Evolutionary conservation across 2,329 filamentous ascomycete genomes (phyloP).

Genomic region (Herpotrichia juniperi): DNA sequence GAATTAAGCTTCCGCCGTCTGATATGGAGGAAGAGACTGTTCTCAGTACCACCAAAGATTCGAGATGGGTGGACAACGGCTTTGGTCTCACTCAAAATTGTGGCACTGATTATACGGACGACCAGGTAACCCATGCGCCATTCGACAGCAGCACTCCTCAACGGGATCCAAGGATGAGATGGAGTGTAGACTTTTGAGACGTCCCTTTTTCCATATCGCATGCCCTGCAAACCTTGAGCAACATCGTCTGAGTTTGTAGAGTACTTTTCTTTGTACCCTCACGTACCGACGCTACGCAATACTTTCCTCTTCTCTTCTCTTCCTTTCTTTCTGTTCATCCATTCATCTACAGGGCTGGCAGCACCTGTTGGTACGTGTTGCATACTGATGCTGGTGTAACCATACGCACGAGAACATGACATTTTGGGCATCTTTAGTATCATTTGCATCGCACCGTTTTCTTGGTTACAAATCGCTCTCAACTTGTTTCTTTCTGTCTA

Average conservation of each 20-base stretch:
- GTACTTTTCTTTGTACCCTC: not conserved
- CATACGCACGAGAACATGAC: constrained; percentile 1
- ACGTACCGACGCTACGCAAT: not conserved
- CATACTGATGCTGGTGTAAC: not conserved
- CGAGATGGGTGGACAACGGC: constrained; percentile 20
- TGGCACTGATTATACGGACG: constrained; percentile 24
- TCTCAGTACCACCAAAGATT: constrained; percentile 13
- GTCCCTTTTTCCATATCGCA: not conserved
- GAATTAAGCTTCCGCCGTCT: constrained; percentile 42
- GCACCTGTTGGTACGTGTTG: not conserved
- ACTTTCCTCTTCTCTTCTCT: not conserved
- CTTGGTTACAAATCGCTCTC: not conserved
- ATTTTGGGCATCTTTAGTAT: constrained; percentile 4
- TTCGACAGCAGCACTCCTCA: constrained; percentile 41
- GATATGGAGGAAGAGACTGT: constrained; percentile 33
- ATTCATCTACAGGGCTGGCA: not conserved
- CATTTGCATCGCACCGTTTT: not conserved
- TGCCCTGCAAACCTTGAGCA: not conserved
- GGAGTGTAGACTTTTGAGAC: constrained; percentile 51
- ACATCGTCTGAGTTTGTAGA: not conserved
- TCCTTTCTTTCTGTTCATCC: not conserved
- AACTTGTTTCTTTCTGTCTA: not conserved
- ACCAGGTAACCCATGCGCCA: constrained; percentile 27
- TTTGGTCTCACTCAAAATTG: constrained; percentile 25
- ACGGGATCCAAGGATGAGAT: constrained; percentile 46